Base-by-base conservation (phyloP, 306 rosid genomes). In the Vigna trinervia region DNA sequence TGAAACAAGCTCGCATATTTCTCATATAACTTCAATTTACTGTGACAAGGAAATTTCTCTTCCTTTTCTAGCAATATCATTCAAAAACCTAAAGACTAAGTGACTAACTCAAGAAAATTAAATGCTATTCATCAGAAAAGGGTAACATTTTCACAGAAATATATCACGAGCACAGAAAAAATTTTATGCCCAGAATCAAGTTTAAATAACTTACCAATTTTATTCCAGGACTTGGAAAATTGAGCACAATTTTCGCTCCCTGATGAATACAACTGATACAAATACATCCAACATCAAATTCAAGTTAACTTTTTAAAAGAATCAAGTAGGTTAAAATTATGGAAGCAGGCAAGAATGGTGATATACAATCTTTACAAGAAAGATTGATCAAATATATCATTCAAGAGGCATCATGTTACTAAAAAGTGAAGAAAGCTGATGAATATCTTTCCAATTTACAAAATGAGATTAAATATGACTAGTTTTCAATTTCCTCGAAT, bases 181-280 rank as follows among this genome's bases (percentile, higher is more conserved):
- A 7, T 30, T 30, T 51, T 14, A 46, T 20, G 47, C n/a, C 6
- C 6, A 60, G 73, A 60, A 56, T 71, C 71, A 43, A 70, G 72
- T 30, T 65, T 61, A 78, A 65, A 76, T 60, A 63, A 36, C 87
- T 52, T 88, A 94, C 97, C 96, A 80, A 90, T 89, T 77, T 82
- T 73, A 80, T 88, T 87, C 98, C 93, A 95, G 19, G 76, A 84
- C 73, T 83, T 86, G 9, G 84, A 88, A 85, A 95, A 95, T 43
- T 83, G 87, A 50, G 79, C 87, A 78, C 89, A 95, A 6, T 66
- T 89, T 61, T 86, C 84, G 85, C 98, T 95, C 69, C 96, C 97
- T 41, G 75, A 74, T 69, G 98, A 95, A 86, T 84, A 88, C 81
- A 95, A 54, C 98, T 92, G 88, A 74, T 75, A 62, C 84, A 84